These are phyloP conservation scores for Solanum medicagineum DNA, from an alignment of 257 asterid species.

Conservation along the genomic window DNA sequence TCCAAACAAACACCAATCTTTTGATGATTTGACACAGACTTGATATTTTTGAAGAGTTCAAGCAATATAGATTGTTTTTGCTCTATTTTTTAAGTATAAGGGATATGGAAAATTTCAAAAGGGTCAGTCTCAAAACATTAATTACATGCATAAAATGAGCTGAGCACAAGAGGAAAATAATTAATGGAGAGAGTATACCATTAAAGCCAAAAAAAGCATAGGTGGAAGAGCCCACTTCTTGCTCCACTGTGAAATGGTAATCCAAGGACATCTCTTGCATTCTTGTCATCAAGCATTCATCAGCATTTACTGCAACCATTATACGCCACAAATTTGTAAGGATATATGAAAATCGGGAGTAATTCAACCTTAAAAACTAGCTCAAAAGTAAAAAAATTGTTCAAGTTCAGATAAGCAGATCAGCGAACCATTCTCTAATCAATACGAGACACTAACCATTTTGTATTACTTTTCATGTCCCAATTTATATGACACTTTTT, in stretches of 20 bases:
- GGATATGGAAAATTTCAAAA: not conserved
- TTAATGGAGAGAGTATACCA: conserved; percentile 17
- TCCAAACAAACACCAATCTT: not conserved
- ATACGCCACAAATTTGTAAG: not conserved
- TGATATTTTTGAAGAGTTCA: not conserved
- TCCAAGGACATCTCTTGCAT: conserved; percentile 65
- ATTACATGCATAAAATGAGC: not conserved
- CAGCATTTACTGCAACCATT: conserved; percentile 41
- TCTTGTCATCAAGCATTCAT: conserved; percentile 64
- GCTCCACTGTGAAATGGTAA: conserved; percentile 53
- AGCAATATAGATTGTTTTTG: not conserved
- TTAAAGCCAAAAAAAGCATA: conserved; percentile 61
- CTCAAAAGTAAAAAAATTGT: not conserved
- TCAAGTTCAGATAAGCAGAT: not conserved
- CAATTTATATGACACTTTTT: not conserved
- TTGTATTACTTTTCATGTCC: too few species aligned
- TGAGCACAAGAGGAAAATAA: not conserved
- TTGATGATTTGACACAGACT: not conserved
- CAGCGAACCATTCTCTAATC: not conserved
- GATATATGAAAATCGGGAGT: not conserved
- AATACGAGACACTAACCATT: not conserved
- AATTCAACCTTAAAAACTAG: not conserved
- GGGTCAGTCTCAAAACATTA: not conserved
- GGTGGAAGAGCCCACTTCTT: conserved; percentile 59
- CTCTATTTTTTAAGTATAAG: not conserved